Percentiles rank a stretch among this genome's conserved stretches.
These are phyloP conservation scores for Plasmodium gonderi DNA, from an alignment of 169 alveolate genomes.

Conservation along the genomic window DNA sequence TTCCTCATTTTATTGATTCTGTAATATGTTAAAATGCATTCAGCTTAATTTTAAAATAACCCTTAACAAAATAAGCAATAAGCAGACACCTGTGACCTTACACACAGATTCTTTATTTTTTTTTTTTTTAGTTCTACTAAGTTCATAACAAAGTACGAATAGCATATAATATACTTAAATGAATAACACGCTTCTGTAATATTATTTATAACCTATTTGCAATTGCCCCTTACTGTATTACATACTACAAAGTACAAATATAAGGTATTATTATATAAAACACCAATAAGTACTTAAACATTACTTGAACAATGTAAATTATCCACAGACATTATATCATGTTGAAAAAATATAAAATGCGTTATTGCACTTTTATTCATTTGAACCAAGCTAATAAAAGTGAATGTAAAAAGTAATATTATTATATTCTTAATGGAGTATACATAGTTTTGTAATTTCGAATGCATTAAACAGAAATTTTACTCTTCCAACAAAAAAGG, in stretches of 20 bases:
- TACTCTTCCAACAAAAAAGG: background rate
- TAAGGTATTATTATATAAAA: background rate
- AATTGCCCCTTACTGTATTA: background rate
- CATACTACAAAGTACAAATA: background rate
- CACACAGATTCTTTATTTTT: no score
- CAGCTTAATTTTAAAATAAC: no score
- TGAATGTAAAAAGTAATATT: background rate
- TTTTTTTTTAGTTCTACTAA: no score
- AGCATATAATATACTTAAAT: no score
- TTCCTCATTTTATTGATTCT: no score
- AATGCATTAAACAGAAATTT: background rate
- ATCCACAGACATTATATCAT: background rate
- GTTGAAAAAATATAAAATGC: background rate
- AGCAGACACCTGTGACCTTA: no score
- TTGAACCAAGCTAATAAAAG: background rate
- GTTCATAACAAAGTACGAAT: no score
- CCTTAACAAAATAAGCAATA: no score
- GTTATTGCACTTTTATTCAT: background rate
- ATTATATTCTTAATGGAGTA: background rate
- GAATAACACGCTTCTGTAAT: background rate
- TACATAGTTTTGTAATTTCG: background rate
- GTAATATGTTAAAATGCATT: no score
- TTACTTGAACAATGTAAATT: background rate
- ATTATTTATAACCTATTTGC: background rate
- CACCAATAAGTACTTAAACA: background rate